A percentile compares a stretch with the other conserved stretches of the same genome.
Conservation (phyloP, 306 rosid species). For the Rosa lucieae region DNA sequence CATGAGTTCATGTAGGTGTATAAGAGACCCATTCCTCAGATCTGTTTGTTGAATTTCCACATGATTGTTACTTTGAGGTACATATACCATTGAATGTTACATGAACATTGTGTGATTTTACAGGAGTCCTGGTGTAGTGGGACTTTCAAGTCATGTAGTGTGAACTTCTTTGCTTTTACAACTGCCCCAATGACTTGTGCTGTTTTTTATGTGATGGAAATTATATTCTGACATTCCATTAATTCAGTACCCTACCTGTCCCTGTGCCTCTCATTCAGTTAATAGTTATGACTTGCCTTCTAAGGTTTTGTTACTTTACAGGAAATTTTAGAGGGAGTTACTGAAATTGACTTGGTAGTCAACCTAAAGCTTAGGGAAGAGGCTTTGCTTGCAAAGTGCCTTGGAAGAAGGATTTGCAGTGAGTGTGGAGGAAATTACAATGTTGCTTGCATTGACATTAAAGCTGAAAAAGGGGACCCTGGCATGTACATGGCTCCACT, state of each 20-base stretch:
- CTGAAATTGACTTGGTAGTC: conserved; percentile 47
- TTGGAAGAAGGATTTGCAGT: conserved; percentile 49
- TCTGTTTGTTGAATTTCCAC: neutral
- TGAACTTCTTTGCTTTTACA: neutral
- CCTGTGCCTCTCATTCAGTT: neutral
- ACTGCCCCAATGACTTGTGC: neutral
- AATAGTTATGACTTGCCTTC: neutral
- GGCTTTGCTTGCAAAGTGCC: conserved; percentile 50
- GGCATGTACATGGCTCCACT: conserved; percentile 53
- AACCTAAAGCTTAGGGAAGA: conserved; percentile 54
- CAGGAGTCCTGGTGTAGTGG: neutral
- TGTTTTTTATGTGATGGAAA: neutral
- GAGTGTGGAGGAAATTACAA: conserved; percentile 52
- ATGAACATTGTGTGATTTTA: neutral
- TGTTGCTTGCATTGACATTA: conserved; percentile 43
- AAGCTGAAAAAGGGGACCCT: conserved; percentile 44
- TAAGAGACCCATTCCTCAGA: neutral
- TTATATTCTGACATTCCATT: neutral
- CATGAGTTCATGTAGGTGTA: neutral
- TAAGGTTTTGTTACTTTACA: conserved; percentile 16
- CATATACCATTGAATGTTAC: neutral
- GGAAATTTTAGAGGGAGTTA: conserved; percentile 54
- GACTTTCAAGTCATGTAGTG: conserved; percentile 4
- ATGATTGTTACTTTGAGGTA: neutral
- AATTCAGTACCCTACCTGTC: neutral